Base-by-base conservation (phyloP, 257 asterid species). In the Penstemon newberryi region DNA sequence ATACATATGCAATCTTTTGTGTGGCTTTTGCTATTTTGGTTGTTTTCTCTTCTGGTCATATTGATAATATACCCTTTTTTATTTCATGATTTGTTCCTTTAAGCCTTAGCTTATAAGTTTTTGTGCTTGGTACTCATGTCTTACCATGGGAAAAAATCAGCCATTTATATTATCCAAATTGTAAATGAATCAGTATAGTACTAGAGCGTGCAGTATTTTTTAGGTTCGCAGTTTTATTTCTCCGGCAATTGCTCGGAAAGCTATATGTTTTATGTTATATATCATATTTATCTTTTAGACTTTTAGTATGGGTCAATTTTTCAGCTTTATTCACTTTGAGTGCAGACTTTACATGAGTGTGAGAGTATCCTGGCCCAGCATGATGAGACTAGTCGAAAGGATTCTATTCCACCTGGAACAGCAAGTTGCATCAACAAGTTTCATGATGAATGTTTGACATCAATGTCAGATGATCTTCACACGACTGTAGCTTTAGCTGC, bases 381-480 rank as follows among this genome's bases (percentile, higher is more conserved):
- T 60, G 83, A 77, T 51, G 80, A 55, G 51, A 76, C 74, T 65
- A 75, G 65, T 70, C 46, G 65, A 82, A 86, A 81, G 80, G 85
- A 82, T 73, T 78, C 85, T 4, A 65, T 88, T 78, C 89, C 97
- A 75, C 67, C 86, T 65, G 89, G 58, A 78, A 81, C 80, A 66
- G 74, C 73, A 38, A 71, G 76, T 57, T 90, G 91, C 78, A 80
- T 94, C 73, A 78, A 74, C 60, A 85, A 84, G 63, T 90, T 91
- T 73, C 71, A 74, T 65, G 85, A 91, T 69, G 97, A 94, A 65
- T 84, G 83, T 77, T 63, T 80, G 70, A 70, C 78, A 37, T 86
- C 97, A 10, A 80, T 94, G 86, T 87, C 94, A 13, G 99, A 91
- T 82, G 99, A 94, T 81, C 90, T 94, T 70, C 99, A 94, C 74